Percentiles rank a stretch among this genome's conserved stretches.
These are phyloP conservation scores for Plectosphaerella cucumerina DNA, from an alignment of 2,329 filamentous ascomycete species.

Conservation along the genomic window DNA sequence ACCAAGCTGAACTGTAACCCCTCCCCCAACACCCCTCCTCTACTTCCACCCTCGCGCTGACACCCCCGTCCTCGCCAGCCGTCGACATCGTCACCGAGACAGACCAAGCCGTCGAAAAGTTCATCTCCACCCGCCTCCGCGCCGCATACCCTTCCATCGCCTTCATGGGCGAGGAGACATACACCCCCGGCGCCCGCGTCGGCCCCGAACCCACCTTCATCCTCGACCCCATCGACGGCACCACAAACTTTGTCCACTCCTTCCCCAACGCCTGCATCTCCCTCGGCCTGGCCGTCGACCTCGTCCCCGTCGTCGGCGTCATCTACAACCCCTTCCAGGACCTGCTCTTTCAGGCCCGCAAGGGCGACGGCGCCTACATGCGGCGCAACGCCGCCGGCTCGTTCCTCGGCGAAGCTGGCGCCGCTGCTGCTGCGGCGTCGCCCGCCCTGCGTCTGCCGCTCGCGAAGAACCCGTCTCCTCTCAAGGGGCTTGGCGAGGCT, in stretches of 20 bases:
- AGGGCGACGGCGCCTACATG: conserved; percentile 62
- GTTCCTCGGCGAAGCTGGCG: conserved; percentile 19
- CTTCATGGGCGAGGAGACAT: conserved; percentile 76
- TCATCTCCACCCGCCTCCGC: conserved; percentile 51
- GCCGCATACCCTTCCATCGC: conserved; percentile 49
- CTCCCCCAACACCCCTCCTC: not conserved
- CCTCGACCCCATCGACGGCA: conserved; percentile 79
- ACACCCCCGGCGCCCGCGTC: conserved; percentile 60
- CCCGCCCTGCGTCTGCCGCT: conserved; percentile 35
- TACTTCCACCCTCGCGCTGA: not conserved
- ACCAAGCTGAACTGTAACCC: conserved; percentile 62
- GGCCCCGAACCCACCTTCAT: conserved; percentile 70
- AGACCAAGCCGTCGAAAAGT: conserved; percentile 61
- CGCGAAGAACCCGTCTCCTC: conserved; percentile 44
- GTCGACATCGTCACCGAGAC: conserved; percentile 67
- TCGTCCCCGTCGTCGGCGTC: conserved; percentile 62
- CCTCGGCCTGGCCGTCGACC: conserved; percentile 64
- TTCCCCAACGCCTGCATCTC: conserved; percentile 74
- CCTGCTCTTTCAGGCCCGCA: conserved; percentile 64
- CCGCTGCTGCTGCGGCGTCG: conserved; percentile 26
- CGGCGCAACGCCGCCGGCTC: conserved; percentile 34
- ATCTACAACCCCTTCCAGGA: conserved; percentile 77
- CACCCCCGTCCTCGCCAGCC: conserved; percentile 32
- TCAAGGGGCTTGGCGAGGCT: conserved; percentile 56
- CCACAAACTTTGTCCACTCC: conserved; percentile 75